A percentile compares a stretch with the other conserved stretches of the same genome.
Evolutionary conservation across 208 protist species (phyloP).

Genomic region (Lotmaria passim): DNA sequence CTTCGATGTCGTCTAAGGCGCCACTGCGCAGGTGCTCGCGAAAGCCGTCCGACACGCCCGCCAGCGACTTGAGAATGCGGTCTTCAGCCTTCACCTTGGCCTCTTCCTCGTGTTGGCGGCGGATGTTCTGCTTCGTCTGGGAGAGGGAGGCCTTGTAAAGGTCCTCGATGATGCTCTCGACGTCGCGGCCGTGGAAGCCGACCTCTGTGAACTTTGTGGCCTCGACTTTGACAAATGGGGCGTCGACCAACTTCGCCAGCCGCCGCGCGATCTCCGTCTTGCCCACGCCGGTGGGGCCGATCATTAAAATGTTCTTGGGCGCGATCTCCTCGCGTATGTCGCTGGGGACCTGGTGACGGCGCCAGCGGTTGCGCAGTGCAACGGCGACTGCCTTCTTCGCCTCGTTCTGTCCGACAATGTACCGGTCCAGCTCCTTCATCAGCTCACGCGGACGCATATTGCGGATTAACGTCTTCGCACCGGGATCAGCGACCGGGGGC

Average conservation of each 20-base stretch:
- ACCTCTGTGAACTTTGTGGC: slow-evolving; percentile 99
- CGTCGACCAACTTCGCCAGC: slow-evolving; percentile 96
- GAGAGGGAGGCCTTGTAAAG: slow-evolving; percentile 94
- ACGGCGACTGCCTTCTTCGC: slow-evolving; percentile 97
- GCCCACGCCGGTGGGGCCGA: slow-evolving; percentile 94
- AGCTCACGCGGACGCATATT: slow-evolving; percentile 94
- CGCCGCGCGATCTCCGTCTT: slow-evolving; percentile 97
- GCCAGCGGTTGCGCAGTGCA: slow-evolving; percentile 96
- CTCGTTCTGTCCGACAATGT: slow-evolving; percentile 97
- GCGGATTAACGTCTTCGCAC: slow-evolving; percentile 64
- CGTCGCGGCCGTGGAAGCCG: slow-evolving; percentile 96
- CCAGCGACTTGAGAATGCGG: slow-evolving; percentile 88
- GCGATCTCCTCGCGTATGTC: slow-evolving; percentile 94
- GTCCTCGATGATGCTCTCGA: slow-evolving; percentile 98
- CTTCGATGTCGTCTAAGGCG: slow-evolving; percentile 91
- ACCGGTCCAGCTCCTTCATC: slow-evolving; percentile 95
- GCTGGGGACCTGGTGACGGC: slow-evolving; percentile 87
- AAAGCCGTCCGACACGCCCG: slow-evolving; percentile 92
- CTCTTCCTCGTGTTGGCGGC: slow-evolving; percentile 84
- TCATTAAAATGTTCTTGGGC: slow-evolving; percentile 96
- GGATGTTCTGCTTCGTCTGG: slow-evolving; percentile 93
- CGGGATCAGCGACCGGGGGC: slow-evolving; percentile 18
- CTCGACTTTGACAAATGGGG: slow-evolving; percentile 98
- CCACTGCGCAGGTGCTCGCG: slow-evolving; percentile 93
- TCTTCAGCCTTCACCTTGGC: slow-evolving; percentile 88